Evolutionary conservation across 2,329 filamentous ascomycete genomes (phyloP), one percentile per base, ranked within the genome.

Genomic region (Hypoxylon sp.): DNA sequence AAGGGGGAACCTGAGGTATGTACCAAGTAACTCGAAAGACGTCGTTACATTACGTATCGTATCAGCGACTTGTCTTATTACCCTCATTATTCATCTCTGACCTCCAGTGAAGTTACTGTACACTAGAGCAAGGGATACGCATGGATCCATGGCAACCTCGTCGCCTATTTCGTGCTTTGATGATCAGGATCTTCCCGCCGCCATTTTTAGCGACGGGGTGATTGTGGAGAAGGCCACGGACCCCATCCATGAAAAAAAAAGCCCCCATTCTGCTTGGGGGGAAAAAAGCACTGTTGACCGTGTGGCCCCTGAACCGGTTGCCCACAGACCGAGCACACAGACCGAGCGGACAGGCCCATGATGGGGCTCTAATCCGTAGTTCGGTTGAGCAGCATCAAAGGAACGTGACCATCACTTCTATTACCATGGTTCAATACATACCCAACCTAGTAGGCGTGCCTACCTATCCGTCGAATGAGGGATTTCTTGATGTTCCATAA

Each of bases 201-300:
- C 71, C 71, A 72, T 71, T 71, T 72, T 71, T 72, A 73, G 71
- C 64, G 71, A 69, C 59, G 59, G 69, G 64, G 71, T 62, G 66
- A 66, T 70, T 73, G 69, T 71, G 69, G 71, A 71, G 69, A 72
- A 66, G 44, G 46, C 54, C 22, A 55, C 54, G 52, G 60, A 58
- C 58, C 66, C 66, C 39, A 70, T 54, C 63, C 66, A 44, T 59
- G 67, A 60, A 22, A 22, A 60, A 67, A 50, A 57, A 51, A 55
- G 24, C 55, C 55, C 59, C 64, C 54, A 33, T 52, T 54, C 33
- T 58, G 59, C 59, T 37, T 57, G 52, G 35, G 39, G 39, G 46
- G 47, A 22, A 59, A 51, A 63, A 63, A 31, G 52, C 63, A 66
- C 52, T 48, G 58, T 69, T 65, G 57, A 59, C 60, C 60, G 52